phyloP scores from a whole-genome alignment of 2,329 filamentous ascomycete genomes.

The Xylariales sp. region DNA sequence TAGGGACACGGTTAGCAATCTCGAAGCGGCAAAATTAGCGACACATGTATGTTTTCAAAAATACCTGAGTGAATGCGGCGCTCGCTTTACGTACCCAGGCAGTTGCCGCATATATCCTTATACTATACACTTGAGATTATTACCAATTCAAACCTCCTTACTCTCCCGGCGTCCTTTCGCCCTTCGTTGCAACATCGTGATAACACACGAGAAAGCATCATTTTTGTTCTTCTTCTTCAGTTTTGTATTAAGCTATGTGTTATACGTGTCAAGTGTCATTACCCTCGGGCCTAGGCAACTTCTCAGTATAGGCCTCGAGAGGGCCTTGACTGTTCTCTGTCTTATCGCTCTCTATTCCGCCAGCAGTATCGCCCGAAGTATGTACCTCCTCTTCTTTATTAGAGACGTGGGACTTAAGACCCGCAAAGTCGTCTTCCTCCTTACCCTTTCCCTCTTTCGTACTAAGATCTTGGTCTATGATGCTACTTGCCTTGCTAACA shows the following conservation, averaged over 20 bases:
- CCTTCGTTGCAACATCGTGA: not conserved
- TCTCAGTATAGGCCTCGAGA: constrained; percentile 46
- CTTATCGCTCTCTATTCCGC: constrained; percentile 16
- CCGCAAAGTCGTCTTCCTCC: constrained; percentile 43
- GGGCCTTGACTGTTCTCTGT: constrained; percentile 34
- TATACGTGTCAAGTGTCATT: constrained; percentile 21
- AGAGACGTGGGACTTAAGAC: constrained; percentile 35
- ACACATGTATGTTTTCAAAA: too few species aligned
- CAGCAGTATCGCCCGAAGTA: constrained; percentile 1
- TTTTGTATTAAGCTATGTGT: not conserved
- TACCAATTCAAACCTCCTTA: too few species aligned
- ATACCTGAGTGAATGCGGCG: too few species aligned
- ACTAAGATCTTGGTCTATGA: constrained; percentile 56
- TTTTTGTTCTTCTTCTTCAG: not conserved
- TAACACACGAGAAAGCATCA: not conserved
- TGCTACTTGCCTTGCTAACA: constrained; percentile 79
- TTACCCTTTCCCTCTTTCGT: constrained; percentile 36
- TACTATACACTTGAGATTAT: too few species aligned
- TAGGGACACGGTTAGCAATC: too few species aligned
- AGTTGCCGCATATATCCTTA: too few species aligned
- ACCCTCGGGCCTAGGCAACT: constrained; percentile 47
- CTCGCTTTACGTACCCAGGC: too few species aligned
- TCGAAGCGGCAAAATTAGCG: too few species aligned
- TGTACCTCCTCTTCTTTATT: constrained; percentile 25
- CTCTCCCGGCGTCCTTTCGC: not conserved